These are phyloP conservation scores for Penicillium sp. DNA, from an alignment of 2,329 filamentous ascomycete species.

Conservation along the genomic window DNA sequence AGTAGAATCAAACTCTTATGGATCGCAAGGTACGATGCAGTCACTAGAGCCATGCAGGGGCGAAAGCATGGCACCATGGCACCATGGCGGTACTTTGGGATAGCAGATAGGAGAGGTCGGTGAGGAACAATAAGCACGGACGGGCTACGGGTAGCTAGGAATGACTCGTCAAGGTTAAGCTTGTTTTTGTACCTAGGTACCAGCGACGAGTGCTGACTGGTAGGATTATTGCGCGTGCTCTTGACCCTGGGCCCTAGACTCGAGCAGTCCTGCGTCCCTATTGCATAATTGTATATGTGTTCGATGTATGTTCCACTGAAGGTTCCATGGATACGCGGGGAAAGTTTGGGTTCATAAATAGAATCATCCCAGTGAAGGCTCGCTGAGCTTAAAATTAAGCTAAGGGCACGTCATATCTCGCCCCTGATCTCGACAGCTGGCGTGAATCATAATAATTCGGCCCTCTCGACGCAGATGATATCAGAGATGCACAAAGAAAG, in stretches of 20 bases:
- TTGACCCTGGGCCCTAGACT: background rate
- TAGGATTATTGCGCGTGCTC: background rate
- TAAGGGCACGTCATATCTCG: conserved; percentile 18
- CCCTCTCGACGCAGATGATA: background rate
- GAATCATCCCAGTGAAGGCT: background rate
- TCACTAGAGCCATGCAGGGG: background rate
- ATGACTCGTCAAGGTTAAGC: background rate
- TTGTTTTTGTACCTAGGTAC: background rate
- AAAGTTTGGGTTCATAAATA: conserved; percentile 7
- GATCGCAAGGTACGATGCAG: background rate
- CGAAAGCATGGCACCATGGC: background rate
- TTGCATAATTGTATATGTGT: background rate
- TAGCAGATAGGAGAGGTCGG: background rate
- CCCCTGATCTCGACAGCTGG: conserved; percentile 4
- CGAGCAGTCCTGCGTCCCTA: background rate
- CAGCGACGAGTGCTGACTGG: background rate
- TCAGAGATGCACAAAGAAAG: background rate
- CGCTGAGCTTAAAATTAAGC: background rate
- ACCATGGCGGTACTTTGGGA: background rate
- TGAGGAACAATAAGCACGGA: background rate
- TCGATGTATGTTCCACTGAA: conserved; percentile 1
- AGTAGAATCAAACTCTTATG: background rate
- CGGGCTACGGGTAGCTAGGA: background rate
- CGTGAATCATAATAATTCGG: background rate
- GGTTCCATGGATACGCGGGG: conserved; percentile 20